Evolutionary conservation across 176 grass and related monocot genomes (phyloP).

Genomic region (Carex kokanica): DNA sequence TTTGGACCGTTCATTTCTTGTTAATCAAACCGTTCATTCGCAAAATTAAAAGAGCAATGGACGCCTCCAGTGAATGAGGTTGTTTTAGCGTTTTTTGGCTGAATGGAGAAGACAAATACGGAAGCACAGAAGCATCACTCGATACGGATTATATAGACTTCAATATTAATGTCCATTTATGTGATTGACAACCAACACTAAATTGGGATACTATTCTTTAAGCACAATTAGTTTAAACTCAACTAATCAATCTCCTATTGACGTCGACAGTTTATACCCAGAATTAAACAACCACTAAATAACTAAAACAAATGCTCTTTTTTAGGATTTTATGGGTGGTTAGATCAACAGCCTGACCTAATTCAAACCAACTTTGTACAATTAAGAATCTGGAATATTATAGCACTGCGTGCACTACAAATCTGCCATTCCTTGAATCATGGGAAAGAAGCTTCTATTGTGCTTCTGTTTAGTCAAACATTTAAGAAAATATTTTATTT

Average conservation of each 20-base stretch:
- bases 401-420: neutral
- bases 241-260: neutral
- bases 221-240: neutral
- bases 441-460: no score
- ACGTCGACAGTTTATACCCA: neutral
- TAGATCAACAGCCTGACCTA: conserved; percentile 16
- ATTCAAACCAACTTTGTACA: conserved; percentile 5
- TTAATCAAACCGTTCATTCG: no score
- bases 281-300: neutral
- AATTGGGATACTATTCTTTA: neutral
- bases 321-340: neutral
- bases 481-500: no score
- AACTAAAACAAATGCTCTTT: neutral
- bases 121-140: no score
- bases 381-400: neutral
- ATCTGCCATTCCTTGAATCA: neutral
- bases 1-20: no score
- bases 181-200: neutral
- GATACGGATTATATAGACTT: neutral
- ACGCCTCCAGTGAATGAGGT: no score
- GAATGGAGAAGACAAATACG: no score
- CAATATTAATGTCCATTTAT: neutral
- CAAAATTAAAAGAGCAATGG: no score
- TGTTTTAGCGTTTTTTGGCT: no score
- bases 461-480: no score